Base-by-base conservation (phyloP, 805 yeast genomes). In the Candida caryicola region DNA sequence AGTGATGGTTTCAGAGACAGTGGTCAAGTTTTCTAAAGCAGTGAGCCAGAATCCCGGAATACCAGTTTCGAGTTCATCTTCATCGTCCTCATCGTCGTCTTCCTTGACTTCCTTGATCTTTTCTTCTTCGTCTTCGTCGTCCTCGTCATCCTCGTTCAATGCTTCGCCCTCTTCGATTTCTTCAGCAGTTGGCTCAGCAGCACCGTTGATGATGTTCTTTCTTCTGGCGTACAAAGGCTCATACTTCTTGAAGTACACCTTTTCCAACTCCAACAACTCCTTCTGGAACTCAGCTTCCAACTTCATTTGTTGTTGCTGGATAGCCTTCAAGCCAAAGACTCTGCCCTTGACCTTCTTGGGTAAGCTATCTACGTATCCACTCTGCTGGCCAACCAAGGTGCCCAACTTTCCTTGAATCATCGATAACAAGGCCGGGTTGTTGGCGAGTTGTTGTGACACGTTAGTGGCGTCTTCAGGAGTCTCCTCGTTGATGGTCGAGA, bases 41-140 rank as follows among this genome's bases (percentile, higher is more conserved):
- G 98, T 93, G 54, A 91, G 74, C 99, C 99, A 93, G 73, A 93
- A 93, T 34, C 85, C 81, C 41, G 99, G 98, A 50, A 93, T 78
- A 47, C 99, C 99, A 45, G 71, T 72, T 34, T 71, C 64, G 15
- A 62, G 69, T 21, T 61, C 71, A 27, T 38, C 59, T 5, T 48
- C 58, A 23, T 64, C 75, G n/a, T 63, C 74, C 13, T 65, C 76
- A 4, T 62, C 75, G 8, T 64, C 74, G 1, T 62, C 73, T 4
- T 62, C 71, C 14, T 64, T 74, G 14, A 60, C 71, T 5, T 62
- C 71, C 31, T 56, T 64, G 29, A 68, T 71, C 32, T 59, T 61
- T 21, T 49, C 55, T 29, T 48, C 50, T 1, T 46, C 54, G 2
- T 40, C 47, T n/a, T 55, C 64, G 17, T 60, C 73, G 17, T 60